A percentile compares a stretch with the other conserved stretches of the same genome.
phyloP scores from a whole-genome alignment of 495 filamentous ascomycete species.

The Penicilliopsis zonata region DNA sequence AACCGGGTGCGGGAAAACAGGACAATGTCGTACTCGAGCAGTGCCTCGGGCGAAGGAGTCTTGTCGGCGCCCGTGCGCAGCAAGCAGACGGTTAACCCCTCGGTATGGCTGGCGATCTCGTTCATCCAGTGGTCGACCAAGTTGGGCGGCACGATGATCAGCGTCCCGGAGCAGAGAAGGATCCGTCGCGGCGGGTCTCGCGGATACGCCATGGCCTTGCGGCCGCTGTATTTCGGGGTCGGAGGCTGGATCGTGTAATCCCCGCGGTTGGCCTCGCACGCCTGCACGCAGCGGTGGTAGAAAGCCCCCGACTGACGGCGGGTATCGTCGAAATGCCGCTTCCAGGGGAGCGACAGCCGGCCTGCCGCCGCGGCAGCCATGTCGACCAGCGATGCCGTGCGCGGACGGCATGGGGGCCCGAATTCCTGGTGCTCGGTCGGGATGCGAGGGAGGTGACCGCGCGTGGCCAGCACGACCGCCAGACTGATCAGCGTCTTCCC shows the following conservation, averaged over 20 bases:
- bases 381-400: conserved; percentile 42
- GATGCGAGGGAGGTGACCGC: conserved; percentile 50
- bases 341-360: conserved; percentile 58
- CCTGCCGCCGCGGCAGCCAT: conserved; percentile 65
- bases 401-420: conserved; percentile 25
- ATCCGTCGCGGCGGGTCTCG: conserved; percentile 36
- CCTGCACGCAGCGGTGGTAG: conserved; percentile 37
- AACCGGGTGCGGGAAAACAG: conserved; percentile 67
- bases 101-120: conserved; percentile 57
- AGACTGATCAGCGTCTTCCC: conserved; percentile 89
- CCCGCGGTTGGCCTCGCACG: conserved; percentile 40
- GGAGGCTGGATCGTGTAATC: conserved; percentile 41
- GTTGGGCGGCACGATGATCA: conserved; percentile 42
- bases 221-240: conserved; percentile 30
- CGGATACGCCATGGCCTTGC: conserved; percentile 26
- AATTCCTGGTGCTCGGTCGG: conserved; percentile 47
- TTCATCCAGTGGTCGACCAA: conserved; percentile 44
- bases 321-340: conserved; percentile 38
- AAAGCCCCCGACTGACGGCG: conserved; percentile 18
- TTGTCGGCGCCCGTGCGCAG: conserved; percentile 35
- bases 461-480: conserved; percentile 70
- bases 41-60: conserved; percentile 45
- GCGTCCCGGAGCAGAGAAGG: conserved; percentile 51
- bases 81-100: conserved; percentile 50
- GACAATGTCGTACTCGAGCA: conserved; percentile 65